Evolutionary conservation across 768 basidiomycete genomes (phyloP).

Genomic region (Hygrocybe coccinea): DNA sequence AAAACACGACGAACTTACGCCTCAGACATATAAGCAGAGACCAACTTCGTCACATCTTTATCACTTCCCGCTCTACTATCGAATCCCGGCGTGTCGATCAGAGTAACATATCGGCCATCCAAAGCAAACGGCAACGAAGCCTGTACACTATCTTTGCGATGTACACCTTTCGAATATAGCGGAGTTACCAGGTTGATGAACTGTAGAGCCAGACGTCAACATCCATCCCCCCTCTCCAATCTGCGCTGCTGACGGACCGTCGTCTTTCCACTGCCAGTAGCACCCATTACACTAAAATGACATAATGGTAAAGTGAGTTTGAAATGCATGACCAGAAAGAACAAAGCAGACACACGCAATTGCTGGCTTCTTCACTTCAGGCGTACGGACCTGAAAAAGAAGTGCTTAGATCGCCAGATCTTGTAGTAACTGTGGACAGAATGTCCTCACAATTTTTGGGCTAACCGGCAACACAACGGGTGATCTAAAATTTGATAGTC

Average conservation of each 20-base stretch:
- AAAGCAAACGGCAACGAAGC: slow-evolving; percentile 27
- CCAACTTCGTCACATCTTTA: slow-evolving; percentile 33
- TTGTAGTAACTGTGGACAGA: no score
- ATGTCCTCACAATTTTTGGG: no score
- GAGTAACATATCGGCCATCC: slow-evolving; percentile 24
- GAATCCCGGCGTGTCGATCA: slow-evolving; percentile 45
- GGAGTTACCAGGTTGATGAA: slow-evolving; percentile 41
- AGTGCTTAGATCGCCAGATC: no score
- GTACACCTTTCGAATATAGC: slow-evolving; percentile 20
- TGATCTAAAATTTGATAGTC: no score
- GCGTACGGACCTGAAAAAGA: no score
- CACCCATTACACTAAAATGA: slow-evolving; percentile 11
- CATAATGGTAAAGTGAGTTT: background rate
- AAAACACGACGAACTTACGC: slow-evolving; percentile 12
- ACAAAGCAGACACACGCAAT: no score
- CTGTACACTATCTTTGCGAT: slow-evolving; percentile 33
- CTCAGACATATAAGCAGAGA: slow-evolving; percentile 19
- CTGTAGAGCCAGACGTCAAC: slow-evolving; percentile 17
- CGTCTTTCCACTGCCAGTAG: slow-evolving; percentile 18
- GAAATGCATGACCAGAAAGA: no score
- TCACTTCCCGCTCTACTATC: slow-evolving; percentile 36
- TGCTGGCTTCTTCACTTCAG: no score
- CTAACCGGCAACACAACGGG: no score
- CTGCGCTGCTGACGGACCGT: slow-evolving; percentile 6
- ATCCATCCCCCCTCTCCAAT: background rate